Percentiles rank a stretch among this genome's conserved stretches.
Conservation (phyloP, 495 filamentous ascomycete genomes). For the Cladorrhinum samala region DNA sequence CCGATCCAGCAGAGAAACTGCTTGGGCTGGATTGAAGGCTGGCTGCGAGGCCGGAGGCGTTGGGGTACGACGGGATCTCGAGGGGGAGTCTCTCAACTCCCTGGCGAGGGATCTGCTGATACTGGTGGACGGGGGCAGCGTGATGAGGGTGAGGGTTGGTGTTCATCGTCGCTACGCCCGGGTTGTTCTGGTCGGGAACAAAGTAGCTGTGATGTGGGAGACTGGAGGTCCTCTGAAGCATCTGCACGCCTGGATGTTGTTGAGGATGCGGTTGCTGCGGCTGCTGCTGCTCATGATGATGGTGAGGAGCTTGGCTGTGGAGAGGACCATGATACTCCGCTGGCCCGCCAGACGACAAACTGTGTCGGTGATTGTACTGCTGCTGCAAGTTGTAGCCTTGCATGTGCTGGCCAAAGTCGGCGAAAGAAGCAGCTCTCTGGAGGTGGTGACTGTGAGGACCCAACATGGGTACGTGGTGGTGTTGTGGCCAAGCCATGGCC, state of each 20-base stretch:
- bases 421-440: slow-evolving; percentile 40
- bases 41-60: slow-evolving; percentile 26
- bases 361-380: slow-evolving; percentile 39
- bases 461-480: slow-evolving; percentile 20
- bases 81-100: slow-evolving; percentile 34
- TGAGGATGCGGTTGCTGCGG: slow-evolving; percentile 28
- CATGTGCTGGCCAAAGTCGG: slow-evolving; percentile 40
- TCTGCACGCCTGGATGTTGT: slow-evolving; percentile 26
- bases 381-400: slow-evolving; percentile 33
- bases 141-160: slow-evolving; percentile 30
- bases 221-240: slow-evolving; percentile 34
- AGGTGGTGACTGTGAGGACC: slow-evolving; percentile 27
- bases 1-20: slow-evolving; percentile 42
- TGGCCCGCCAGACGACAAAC: slow-evolving; percentile 32
- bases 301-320: slow-evolving; percentile 10
- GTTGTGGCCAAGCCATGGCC: slow-evolving; percentile 33
- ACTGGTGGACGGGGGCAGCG: slow-evolving; percentile 25
- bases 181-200: slow-evolving; percentile 46
- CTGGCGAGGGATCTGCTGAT: slow-evolving; percentile 42
- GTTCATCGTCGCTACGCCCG: slow-evolving; percentile 49
- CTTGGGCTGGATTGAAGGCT: slow-evolving; percentile 45
- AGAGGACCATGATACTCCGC: slow-evolving; percentile 32
- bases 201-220: slow-evolving; percentile 42
- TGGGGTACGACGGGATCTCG: slow-evolving; percentile 37
- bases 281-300: slow-evolving; percentile 14